Evolutionary conservation across 306 rosid genomes (phyloP).

Genomic region (Casuarina cunninghamiana): DNA sequence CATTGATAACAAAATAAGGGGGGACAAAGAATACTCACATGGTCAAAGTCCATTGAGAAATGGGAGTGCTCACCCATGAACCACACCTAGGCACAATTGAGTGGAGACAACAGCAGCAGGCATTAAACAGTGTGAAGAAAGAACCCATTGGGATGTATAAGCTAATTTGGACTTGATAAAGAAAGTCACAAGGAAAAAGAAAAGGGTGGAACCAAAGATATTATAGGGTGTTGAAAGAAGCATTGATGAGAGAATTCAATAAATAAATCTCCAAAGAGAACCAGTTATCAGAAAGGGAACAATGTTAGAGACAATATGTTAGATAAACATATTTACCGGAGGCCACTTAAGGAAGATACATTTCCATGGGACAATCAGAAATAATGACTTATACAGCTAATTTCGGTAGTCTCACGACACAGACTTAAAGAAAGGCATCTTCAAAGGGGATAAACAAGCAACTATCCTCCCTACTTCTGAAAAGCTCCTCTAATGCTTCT

Average conservation of each 20-base stretch:
- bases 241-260: neutral
- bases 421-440: too few relatives aligned
- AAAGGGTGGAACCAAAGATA: neutral
- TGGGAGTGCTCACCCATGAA: constrained; percentile 98
- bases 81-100: constrained; percentile 52
- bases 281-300: neutral
- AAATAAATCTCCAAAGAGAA: neutral
- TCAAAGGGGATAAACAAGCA: too few relatives aligned
- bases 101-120: constrained; percentile 19
- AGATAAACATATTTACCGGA: too few relatives aligned
- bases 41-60: constrained; percentile 81
- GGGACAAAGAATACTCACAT: constrained; percentile 53
- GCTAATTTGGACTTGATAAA: constrained; percentile 16
- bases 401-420: too few relatives aligned
- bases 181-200: neutral
- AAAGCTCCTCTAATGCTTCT: neutral
- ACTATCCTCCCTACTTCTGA: too few relatives aligned
- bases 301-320: neutral
- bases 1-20: constrained; percentile 12
- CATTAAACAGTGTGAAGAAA: constrained; percentile 22
- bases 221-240: neutral
- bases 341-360: too few relatives aligned
- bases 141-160: neutral
- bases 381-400: too few relatives aligned
- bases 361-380: too few relatives aligned